Evolutionary conservation across 2,329 filamentous ascomycete species (phyloP).

Genomic region (Aschersonia sp.): DNA sequence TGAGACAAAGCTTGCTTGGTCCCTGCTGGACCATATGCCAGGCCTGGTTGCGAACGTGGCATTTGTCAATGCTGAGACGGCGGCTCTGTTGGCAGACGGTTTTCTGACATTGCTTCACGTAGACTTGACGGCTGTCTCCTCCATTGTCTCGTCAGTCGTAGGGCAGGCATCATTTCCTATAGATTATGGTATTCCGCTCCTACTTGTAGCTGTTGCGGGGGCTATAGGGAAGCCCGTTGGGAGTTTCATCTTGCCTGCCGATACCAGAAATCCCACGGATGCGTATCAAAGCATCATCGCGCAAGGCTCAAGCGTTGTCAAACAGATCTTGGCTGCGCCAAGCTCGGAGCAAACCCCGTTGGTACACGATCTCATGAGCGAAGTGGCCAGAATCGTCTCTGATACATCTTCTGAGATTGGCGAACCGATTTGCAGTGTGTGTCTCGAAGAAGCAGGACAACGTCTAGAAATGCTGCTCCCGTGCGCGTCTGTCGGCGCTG

Average conservation of each 20-base stretch:
- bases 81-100: conserved; percentile 9
- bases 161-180: conserved; percentile 4
- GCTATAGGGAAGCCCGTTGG: conserved; percentile 6
- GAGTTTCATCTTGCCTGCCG: background rate
- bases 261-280: conserved; percentile 3
- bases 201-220: conserved; percentile 10
- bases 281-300: conserved; percentile 5
- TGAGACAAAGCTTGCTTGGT: conserved; percentile 2
- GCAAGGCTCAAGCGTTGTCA: conserved; percentile 9
- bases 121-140: conserved; percentile 6
- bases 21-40: conserved; percentile 8
- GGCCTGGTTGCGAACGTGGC: conserved; percentile 8
- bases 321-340: conserved; percentile 6
- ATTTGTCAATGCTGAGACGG: conserved; percentile 6
- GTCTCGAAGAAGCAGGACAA: too few relatives aligned
- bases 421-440: too few relatives aligned
- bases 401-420: too few relatives aligned
- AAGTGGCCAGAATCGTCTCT: too few relatives aligned
- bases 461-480: too few relatives aligned
- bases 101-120: conserved; percentile 8
- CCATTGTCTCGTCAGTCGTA: conserved; percentile 7
- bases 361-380: conserved; percentile 1
- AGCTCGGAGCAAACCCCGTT: conserved; percentile 2
- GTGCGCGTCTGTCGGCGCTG: too few relatives aligned
- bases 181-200: conserved; percentile 7